These are phyloP conservation scores for Colletotrichum filicis DNA, from an alignment of 2,329 filamentous ascomycete species.

Conservation along the genomic window DNA sequence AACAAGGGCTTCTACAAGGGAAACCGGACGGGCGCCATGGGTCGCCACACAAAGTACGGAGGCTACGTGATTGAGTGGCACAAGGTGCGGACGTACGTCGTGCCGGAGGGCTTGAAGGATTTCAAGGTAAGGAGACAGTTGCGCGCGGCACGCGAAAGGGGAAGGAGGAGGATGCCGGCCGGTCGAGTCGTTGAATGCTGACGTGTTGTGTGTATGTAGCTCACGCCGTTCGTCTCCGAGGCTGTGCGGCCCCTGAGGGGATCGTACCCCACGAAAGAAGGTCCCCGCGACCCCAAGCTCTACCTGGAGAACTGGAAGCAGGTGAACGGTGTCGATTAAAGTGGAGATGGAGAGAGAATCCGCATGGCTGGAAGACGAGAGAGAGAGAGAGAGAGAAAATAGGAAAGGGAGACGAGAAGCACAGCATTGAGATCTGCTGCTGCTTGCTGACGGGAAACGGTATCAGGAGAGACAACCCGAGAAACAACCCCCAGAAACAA, in stretches of 20 bases:
- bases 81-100: conserved; percentile 92
- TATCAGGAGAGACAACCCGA: no score
- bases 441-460: no score
- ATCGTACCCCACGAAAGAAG: conserved; percentile 64
- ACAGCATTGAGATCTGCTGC: no score
- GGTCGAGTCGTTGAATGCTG: no score
- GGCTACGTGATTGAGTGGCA: conserved; percentile 85
- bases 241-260: conserved; percentile 65
- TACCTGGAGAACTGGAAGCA: conserved; percentile 76
- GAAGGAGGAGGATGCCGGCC: no score
- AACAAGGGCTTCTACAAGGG: conserved; percentile 98
- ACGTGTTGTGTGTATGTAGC: conserved; percentile 54
- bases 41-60: conserved; percentile 84
- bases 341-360: background rate
- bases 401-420: no score
- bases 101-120: conserved; percentile 73
- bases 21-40: conserved; percentile 88
- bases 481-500: no score
- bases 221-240: conserved; percentile 81
- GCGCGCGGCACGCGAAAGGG: no score
- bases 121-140: conserved; percentile 71
- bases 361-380: background rate
- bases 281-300: conserved; percentile 69
- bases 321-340: conserved; percentile 70
- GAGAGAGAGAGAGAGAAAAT: no score